Base-by-base conservation (phyloP, 257 asterid genomes). In the Capsicum baccatum region DNA sequence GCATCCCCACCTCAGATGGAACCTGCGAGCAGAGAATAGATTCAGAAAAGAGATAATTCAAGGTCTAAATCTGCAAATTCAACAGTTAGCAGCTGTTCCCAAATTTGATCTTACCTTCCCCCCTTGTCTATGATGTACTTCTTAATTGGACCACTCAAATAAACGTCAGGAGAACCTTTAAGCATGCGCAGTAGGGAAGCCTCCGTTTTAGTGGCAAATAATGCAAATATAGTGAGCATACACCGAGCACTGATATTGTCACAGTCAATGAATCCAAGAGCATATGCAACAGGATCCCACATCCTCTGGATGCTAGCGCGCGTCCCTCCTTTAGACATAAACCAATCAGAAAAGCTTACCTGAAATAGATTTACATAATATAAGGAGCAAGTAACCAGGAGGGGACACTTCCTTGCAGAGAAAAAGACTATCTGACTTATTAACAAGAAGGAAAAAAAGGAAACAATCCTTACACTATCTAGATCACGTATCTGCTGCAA, bases 281-380 rank as follows among this genome's bases (percentile, higher is more conserved):
- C 99, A 94, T 97, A 97, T 83, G 99, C 98, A 83, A 97, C 99
- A 83, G 98, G 98, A 84, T 97, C 99, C 99, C 99, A 97, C 98
- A 97, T 94, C 88, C 97, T 94, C 92, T 92, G 98, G 85, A 97
- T 95, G 83, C 99, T 97, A 86, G 80, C 68, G 35, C 98, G 97
- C 10, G 99, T 97, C 26, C 99, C 99, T 4, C 99, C 99, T 92
- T 88, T 97, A 84, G 99, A 94, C 87, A 97, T 83, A 92, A 97
- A 97, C 99, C 99, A 97, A 44, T 95, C 93, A 2, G 99, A 93
- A 92, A 95, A 97, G 95, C 98, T 94, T 83, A 95, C 83, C 99
- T 95, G 95, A 90, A 64, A 82, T 50, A 87, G 87, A 47, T 64
- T 9, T 82, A 78, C 14, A 59, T 80, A 89, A 71, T 62, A 58